phyloP scores from a whole-genome alignment of 1,284 basidiomycete species.

The Puccinia coronata region DNA sequence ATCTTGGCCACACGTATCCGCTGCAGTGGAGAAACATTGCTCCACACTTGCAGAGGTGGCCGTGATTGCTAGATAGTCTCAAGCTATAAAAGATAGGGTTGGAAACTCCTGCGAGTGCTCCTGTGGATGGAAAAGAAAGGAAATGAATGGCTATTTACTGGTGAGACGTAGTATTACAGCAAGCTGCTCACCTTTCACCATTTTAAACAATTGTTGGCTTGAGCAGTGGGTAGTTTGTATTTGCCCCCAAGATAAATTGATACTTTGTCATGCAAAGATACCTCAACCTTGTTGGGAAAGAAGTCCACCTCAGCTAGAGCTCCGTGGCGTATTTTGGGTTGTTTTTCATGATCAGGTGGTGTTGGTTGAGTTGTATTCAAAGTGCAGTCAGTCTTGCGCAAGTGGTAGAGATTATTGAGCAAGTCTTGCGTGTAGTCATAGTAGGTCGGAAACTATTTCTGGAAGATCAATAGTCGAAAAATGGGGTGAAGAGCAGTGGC shows the following conservation, averaged over 20 bases:
- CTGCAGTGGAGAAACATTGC: not conserved
- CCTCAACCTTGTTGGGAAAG: no score
- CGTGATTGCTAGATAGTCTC: not conserved
- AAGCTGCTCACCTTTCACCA: constrained; percentile 9
- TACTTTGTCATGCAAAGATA: no score
- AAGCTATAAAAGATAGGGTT: not conserved
- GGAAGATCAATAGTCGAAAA: not conserved
- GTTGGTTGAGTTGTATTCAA: not conserved
- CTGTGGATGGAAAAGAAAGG: not conserved
- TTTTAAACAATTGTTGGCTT: no score
- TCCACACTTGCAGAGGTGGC: constrained; percentile 15
- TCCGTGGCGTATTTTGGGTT: not conserved
- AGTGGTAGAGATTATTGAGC: not conserved
- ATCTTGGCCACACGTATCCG: constrained; percentile 1
- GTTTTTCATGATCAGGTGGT: no score
- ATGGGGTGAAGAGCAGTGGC: not conserved
- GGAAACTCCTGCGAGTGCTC: not conserved
- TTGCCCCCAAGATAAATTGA: no score
- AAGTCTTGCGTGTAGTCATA: not conserved
- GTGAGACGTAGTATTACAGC: no score
- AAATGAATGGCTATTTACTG: not conserved
- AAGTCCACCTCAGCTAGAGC: not conserved
- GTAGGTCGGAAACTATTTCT: not conserved
- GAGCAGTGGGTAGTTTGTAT: no score
- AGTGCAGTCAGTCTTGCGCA: not conserved